Conservation (phyloP, 2,329 filamentous ascomycete genomes). For the Colletotrichum higginsianum region DNA sequence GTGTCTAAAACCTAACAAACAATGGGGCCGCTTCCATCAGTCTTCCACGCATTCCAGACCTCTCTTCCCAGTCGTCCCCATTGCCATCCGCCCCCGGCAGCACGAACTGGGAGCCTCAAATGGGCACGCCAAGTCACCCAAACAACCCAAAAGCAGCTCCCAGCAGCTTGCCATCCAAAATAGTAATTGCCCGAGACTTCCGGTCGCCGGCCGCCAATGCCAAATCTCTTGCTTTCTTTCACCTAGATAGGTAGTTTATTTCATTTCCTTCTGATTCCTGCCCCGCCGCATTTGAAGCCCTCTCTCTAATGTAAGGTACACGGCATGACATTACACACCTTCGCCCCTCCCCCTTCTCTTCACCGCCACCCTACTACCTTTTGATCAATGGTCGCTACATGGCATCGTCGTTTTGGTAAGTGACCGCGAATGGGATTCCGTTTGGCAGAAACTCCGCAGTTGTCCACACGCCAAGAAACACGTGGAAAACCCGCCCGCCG, state of each 20-base stretch:
- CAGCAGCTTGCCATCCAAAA: neutral
- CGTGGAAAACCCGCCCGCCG: neutral
- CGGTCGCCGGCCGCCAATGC: neutral
- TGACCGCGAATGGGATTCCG: constrained; percentile 20
- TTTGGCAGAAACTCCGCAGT: neutral
- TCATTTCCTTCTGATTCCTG: constrained; percentile 1
- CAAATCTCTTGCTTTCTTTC: neutral
- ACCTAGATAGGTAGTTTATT: neutral
- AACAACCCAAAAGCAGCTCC: constrained; percentile 20
- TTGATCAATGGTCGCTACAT: neutral
- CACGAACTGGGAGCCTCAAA: constrained; percentile 33
- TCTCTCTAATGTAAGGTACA: constrained; percentile 4
- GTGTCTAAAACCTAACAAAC: neutral
- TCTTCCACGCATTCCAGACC: constrained; percentile 20
- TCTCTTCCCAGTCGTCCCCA: neutral
- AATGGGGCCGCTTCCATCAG: constrained; percentile 31
- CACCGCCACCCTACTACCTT: constrained; percentile 24
- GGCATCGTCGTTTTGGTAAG: neutral
- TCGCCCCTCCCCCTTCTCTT: constrained; percentile 4
- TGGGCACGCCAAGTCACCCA: constrained; percentile 16
- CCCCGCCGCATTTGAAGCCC: neutral
- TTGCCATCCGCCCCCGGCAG: constrained; percentile 5
- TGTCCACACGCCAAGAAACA: neutral
- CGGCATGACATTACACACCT: neutral
- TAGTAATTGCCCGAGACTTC: neutral